Base-by-base conservation (phyloP, 31 red algal genomes). In the Odonthalia washingtoniensis region DNA sequence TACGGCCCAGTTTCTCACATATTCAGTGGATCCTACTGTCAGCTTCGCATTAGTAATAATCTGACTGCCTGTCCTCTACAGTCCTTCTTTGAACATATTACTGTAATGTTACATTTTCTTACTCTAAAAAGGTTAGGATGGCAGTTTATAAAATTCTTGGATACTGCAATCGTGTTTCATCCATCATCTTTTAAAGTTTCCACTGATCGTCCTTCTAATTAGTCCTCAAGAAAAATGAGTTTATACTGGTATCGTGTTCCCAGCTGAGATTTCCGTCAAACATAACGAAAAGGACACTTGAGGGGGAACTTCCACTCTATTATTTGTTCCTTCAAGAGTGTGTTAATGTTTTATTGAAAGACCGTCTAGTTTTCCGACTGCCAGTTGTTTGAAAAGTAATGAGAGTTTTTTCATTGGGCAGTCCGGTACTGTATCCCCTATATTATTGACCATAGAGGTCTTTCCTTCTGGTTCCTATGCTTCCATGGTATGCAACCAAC, bases 401-500 rank as follows among this genome's bases (percentile, higher is more conserved):
- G 9, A 57, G 66, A 30, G 6, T 28, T 26, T 70, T 33, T 30
- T 36, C 16, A 36, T n/a, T n/a, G n/a, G n/a, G n/a, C n/a, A n/a
- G n/a, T n/a, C n/a, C n/a, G 66, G 6, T 36, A 28, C 9, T 9
- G 66, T 70, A 6, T 6, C 6, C 28, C 28, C 66, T 28, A 70
- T 70, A 70, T 30, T 70, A 70, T 6, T 26, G 28, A 70, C 66
- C 9, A 26, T 9, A 70, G 33, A 70, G 66, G 28, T 6, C 66
- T 26, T 18, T 26, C 33, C 5, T 70, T 70, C n/a, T 70, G 66
- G n/a, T n/a, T n/a, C 66, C 27, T 65, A 66, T 68, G 79, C 79
- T 68, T 83, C 53, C 32, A 83, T 24, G 79, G 61, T 36, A 49
- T 33, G 38, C 79, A 83, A 17, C 79, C 79, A 37, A 40, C 41